Conservation (phyloP, 139 green algal genomes). For the Auxenochlorella pyrenoidosa region DNA sequence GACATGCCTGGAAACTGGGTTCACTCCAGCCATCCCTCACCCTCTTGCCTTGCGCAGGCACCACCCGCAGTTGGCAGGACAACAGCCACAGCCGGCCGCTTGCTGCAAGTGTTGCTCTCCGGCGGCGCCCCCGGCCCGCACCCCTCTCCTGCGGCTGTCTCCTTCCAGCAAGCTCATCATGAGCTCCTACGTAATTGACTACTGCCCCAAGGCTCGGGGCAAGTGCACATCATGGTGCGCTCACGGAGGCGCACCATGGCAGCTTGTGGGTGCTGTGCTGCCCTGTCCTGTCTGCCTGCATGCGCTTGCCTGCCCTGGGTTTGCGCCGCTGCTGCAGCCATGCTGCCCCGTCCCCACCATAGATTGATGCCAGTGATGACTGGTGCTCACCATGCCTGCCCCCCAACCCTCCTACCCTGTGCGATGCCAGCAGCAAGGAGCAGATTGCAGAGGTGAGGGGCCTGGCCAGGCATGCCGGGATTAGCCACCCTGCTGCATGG, state of each 20-base stretch:
- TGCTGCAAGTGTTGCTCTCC: too few relatives aligned
- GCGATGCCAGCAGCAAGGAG: too few relatives aligned
- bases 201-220: background rate
- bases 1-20: background rate
- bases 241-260: background rate
- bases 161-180: background rate
- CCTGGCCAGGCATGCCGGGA: too few relatives aligned
- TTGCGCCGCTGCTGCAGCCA: too few relatives aligned
- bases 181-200: background rate
- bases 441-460: too few relatives aligned
- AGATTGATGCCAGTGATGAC: background rate
- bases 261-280: background rate
- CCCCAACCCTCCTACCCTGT: too few relatives aligned
- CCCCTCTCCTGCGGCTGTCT: background rate
- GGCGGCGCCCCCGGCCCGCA: background rate
- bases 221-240: background rate
- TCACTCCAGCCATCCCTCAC: background rate
- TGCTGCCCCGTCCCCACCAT: background rate
- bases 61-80: too few relatives aligned
- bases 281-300: background rate
- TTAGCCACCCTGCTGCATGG: background rate
- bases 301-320: background rate
- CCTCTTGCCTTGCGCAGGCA: background rate
- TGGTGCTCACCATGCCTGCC: background rate
- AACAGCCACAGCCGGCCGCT: background rate